Evolutionary conservation across 129 eudicot genomes (phyloP).

Genomic region (Glebionis coronaria): DNA sequence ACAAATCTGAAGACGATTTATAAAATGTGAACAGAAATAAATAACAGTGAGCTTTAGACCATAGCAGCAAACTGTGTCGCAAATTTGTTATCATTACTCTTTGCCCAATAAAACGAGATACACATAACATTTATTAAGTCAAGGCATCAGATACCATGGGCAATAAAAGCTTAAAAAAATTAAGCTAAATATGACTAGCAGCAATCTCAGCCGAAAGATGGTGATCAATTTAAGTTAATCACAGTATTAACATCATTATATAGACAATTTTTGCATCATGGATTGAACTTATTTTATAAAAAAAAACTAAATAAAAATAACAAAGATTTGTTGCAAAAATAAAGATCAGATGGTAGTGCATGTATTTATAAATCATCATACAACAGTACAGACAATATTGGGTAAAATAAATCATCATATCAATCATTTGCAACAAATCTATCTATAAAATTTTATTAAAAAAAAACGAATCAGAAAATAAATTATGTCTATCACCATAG

Average conservation of each 20-base stretch:
- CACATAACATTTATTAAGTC: constrained; percentile 27
- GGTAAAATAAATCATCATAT: constrained; percentile 31
- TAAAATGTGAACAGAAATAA: constrained; percentile 48
- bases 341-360: constrained; percentile 93
- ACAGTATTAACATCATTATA: constrained; percentile 38
- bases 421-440: not conserved
- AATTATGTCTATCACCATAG: constrained; percentile 35
- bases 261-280: constrained; percentile 37
- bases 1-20: not conserved
- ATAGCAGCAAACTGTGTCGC: constrained; percentile 72
- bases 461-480: constrained; percentile 25
- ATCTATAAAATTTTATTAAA: not conserved
- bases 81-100: constrained; percentile 50
- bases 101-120: constrained; percentile 60
- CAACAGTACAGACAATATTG: too few relatives aligned
- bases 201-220: constrained; percentile 88
- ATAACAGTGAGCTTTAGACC: constrained; percentile 51
- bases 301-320: not conserved
- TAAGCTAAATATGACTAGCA: not conserved
- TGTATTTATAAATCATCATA: too few relatives aligned
- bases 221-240: constrained; percentile 49
- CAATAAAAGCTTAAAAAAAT: not conserved
- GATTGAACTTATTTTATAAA: constrained; percentile 51
- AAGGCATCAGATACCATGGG: constrained; percentile 70
- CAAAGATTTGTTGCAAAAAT: not conserved